Evolutionary conservation across 768 basidiomycete genomes (phyloP), one percentile per base, ranked within the genome.

Genomic region (Gymnopilus dilepis): DNA sequence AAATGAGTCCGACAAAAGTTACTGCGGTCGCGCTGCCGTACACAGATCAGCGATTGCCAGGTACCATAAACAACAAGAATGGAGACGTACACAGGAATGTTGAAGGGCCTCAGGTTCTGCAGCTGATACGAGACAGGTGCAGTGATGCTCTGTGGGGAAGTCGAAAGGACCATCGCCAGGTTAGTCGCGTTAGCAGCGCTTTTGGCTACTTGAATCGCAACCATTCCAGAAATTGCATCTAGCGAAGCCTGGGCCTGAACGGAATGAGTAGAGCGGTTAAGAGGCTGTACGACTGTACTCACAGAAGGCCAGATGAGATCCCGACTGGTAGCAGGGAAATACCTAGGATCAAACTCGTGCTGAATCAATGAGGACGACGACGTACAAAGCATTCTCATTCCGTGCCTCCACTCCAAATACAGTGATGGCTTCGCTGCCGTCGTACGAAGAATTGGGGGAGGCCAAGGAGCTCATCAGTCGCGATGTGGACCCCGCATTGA

Each of bases 331-430:
- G 40, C 15, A 33, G 0, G 21, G 15, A 40, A 30, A 22, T 19
- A 7, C n/a, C 53, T 7, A 59, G 15, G 33, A 26, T 26, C 13
- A 15, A 21, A 21, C 19, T 15, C 50, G 31, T 54, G 17, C 21
- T 12, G n/a, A 21, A 45, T 4, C 11, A 48, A 33, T 22, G 19
- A 45, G 31, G 15, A 50, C 55, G 6, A 26, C 19, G 19, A 70
- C 86, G 71, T 69, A 89, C 88, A 77, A 89, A 17, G 79, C 81
- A 61, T 83, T 84, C 63, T 87, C 87, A 50, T 82, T 88, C 28
- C 87, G 77, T 21, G 83, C 87, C 62, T 81, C 79, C 0, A 74
- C 76, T 0, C 70, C 76, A 61, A 80, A 82, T 13, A 80, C 78
- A 0, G 81, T 86, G 0, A 89, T 75, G 0, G 84, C 84, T 22